These are phyloP conservation scores for Sinapis alba DNA, from an alignment of 441 rosid genomes.

Conservation along the genomic window DNA sequence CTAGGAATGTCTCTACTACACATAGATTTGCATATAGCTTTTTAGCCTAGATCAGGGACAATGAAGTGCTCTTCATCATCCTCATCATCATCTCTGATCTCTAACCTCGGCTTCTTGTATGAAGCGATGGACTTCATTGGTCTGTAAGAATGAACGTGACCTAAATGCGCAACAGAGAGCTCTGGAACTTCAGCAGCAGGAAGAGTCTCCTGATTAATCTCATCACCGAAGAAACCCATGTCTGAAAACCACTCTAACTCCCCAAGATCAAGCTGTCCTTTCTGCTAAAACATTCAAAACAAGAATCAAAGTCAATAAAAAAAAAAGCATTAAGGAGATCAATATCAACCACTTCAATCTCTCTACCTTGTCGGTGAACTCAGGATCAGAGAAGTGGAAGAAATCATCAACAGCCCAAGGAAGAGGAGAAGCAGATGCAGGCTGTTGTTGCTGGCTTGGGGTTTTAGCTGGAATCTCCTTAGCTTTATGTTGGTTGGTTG, in stretches of 20 bases:
- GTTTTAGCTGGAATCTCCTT: slow-evolving; percentile 40
- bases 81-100: slow-evolving; percentile 42
- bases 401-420: slow-evolving; percentile 86
- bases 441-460: slow-evolving; percentile 49
- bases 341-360: not conserved
- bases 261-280: slow-evolving; percentile 67
- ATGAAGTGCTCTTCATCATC: slow-evolving; percentile 84
- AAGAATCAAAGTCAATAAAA: slow-evolving; percentile 3
- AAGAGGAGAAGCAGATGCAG: slow-evolving; percentile 42
- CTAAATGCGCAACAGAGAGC: slow-evolving; percentile 50
- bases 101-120: slow-evolving; percentile 83
- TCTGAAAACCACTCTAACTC: slow-evolving; percentile 86
- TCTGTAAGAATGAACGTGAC: slow-evolving; percentile 44
- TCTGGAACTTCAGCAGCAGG: slow-evolving; percentile 97
- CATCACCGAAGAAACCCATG: slow-evolving; percentile 72
- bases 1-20: slow-evolving; percentile 25
- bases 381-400: slow-evolving; percentile 69
- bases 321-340: not conserved
- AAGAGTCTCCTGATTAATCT: slow-evolving; percentile 60
- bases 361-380: slow-evolving; percentile 70
- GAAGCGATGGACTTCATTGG: slow-evolving; percentile 57
- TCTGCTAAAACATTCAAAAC: slow-evolving; percentile 40
- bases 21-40: not conserved
- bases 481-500: slow-evolving; percentile 48
- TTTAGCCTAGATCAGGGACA: slow-evolving; percentile 91